Percentiles rank a stretch among this genome's conserved stretches.
Conservation (phyloP, 2,329 filamentous ascomycete species). For the Fonsecaea monophora region DNA sequence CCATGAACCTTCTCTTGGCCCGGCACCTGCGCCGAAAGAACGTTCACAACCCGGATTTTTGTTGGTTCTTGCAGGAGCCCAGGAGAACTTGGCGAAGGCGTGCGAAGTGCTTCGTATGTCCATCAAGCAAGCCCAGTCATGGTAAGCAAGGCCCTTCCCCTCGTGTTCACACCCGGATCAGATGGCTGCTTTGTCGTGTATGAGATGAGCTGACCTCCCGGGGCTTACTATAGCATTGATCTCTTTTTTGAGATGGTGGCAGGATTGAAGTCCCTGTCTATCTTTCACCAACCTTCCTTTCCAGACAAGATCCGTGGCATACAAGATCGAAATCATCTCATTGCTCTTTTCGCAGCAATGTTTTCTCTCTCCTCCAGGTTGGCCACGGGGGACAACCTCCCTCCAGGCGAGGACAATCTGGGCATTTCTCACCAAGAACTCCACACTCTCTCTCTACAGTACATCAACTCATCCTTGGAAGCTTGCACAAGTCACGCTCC, state of each 20-base stretch:
- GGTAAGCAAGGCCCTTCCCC: conserved; percentile 1
- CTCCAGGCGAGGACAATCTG: not conserved
- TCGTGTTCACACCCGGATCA: not conserved
- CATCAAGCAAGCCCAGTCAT: conserved; percentile 20
- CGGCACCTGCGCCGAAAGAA: not conserved
- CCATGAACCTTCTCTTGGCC: conserved; percentile 13
- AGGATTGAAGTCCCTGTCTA: conserved; percentile 37
- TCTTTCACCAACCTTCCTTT: conserved; percentile 46
- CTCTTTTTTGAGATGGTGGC: conserved; percentile 41
- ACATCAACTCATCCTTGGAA: conserved; percentile 41
- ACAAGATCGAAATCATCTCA: conserved; percentile 33
- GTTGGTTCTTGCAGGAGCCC: conserved; percentile 17
- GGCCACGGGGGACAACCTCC: conserved; percentile 15
- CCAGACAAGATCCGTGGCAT: conserved; percentile 39
- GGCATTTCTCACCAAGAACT: conserved; percentile 12
- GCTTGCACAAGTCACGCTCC: conserved; percentile 45
- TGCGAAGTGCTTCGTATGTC: conserved; percentile 21
- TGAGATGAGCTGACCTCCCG: not conserved
- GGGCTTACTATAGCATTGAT: conserved; percentile 38
- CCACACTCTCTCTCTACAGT: conserved; percentile 14
- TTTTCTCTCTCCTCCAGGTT: conserved; percentile 43
- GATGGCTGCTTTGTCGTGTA: conserved; percentile 5
- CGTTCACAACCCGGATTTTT: conserved; percentile 15
- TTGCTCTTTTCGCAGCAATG: conserved; percentile 45
- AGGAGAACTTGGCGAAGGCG: conserved; percentile 19